Conservation (phyloP, 345 rosid genomes). For the Zanthoxylum bungeanum region DNA sequence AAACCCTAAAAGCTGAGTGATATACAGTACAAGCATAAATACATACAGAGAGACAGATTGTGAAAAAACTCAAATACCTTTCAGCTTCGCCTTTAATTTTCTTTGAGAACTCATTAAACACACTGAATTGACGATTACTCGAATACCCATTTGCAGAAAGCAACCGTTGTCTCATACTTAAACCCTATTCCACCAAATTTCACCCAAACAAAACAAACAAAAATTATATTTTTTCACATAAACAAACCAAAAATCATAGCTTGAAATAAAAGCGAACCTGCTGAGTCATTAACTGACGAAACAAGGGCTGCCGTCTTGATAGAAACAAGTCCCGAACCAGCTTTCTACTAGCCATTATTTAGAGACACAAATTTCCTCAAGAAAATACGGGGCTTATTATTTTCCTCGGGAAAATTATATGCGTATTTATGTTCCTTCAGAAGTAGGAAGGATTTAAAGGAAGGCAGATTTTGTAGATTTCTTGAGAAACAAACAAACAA, state of each 20-base stretch:
- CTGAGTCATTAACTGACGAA: conserved; percentile 29
- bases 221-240: conserved; percentile 10
- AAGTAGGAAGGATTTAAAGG: neutral
- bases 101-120: conserved; percentile 74
- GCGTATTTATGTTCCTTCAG: neutral
- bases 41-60: neutral
- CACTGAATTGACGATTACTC: conserved; percentile 56
- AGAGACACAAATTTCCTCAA: neutral
- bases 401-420: neutral
- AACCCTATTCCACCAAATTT: conserved; percentile 36
- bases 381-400: neutral
- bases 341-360: conserved; percentile 73
- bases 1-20: neutral
- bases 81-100: conserved; percentile 73
- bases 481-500: conserved; percentile 21
- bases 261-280: conserved; percentile 36
- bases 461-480: neutral
- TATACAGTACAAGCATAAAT: neutral
- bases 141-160: conserved; percentile 31
- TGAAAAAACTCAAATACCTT: conserved; percentile 29
- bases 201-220: neutral
- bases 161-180: conserved; percentile 35
- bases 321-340: conserved; percentile 65
- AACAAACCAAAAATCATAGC: neutral
- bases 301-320: conserved; percentile 47